Percentiles rank a stretch among this genome's conserved stretches.
Conservation (phyloP, 2,329 filamentous ascomycete genomes). For the Sclerotinia minor region DNA sequence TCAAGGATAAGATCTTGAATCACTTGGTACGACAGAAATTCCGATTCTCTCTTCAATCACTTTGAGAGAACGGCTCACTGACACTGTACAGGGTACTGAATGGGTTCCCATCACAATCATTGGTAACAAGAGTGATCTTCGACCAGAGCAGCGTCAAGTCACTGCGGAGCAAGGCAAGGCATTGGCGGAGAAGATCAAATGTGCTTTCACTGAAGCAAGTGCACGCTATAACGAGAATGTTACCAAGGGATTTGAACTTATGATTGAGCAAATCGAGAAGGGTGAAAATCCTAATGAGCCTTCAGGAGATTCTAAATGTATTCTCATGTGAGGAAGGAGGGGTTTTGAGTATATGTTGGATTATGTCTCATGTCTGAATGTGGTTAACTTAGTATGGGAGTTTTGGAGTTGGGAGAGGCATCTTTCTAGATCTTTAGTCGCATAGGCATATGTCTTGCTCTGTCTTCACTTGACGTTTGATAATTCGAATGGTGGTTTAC, state of each 20-base stretch:
- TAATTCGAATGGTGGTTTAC: constrained; percentile 8
- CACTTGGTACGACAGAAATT: constrained; percentile 67
- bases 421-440: constrained; percentile 18
- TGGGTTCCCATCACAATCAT: constrained; percentile 92
- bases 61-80: constrained; percentile 17
- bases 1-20: constrained; percentile 95
- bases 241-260: constrained; percentile 84
- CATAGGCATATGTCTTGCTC: constrained; percentile 11
- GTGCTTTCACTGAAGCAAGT: constrained; percentile 92
- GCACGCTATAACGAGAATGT: constrained; percentile 95
- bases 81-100: constrained; percentile 71
- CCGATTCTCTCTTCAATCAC: constrained; percentile 1
- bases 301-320: constrained; percentile 76
- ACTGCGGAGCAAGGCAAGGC: constrained; percentile 80
- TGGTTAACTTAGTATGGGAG: constrained; percentile 20
- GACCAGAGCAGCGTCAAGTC: constrained; percentile 90
- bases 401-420: constrained; percentile 24
- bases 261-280: constrained; percentile 95
- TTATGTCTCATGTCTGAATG: constrained; percentile 19
- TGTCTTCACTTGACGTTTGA: constrained; percentile 6
- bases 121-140: constrained; percentile 94
- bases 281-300: constrained; percentile 86
- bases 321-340: constrained; percentile 66
- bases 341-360: constrained; percentile 17
- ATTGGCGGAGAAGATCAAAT: constrained; percentile 82